Conservation (phyloP, 306 rosid species). For the Quercus mongolica region DNA sequence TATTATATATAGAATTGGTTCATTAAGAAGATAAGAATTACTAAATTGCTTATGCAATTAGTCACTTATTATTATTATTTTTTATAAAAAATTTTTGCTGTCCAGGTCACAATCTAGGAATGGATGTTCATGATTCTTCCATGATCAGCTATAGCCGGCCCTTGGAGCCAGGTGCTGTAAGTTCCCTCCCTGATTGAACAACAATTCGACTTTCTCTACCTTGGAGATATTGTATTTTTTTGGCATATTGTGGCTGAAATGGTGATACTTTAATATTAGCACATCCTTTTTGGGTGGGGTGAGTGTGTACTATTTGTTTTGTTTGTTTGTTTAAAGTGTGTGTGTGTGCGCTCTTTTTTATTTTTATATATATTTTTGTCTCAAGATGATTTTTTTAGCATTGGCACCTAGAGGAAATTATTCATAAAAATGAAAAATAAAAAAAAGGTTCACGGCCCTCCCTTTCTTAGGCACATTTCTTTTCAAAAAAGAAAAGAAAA, state of each 20-base stretch:
- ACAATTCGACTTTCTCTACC: slow-evolving; percentile 7
- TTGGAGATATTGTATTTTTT: background rate
- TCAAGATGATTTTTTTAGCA: background rate
- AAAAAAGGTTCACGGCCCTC: background rate
- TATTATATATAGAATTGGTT: slow-evolving; percentile 1
- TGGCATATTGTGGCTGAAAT: slow-evolving; percentile 6
- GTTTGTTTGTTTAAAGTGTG: background rate
- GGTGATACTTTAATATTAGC: background rate
- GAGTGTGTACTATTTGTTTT: background rate
- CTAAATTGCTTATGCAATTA: slow-evolving; percentile 12
- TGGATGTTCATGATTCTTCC: slow-evolving; percentile 92
- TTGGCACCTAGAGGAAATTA: background rate
- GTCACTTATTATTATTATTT: background rate
- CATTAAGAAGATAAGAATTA: background rate
- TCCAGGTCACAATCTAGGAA: slow-evolving; percentile 92
- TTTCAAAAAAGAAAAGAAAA: background rate
- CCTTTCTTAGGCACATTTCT: background rate
- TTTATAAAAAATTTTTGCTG: background rate
- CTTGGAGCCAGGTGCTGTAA: slow-evolving; percentile 94
- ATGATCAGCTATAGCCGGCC: slow-evolving; percentile 53
- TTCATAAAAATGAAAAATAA: background rate
- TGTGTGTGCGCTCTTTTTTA: too few species aligned
- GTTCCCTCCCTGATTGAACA: slow-evolving; percentile 40
- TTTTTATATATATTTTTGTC: background rate
- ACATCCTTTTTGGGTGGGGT: background rate